Evolutionary conservation across 108 stramenopile species (phyloP).

Genomic region (Skeletonema menzelii): DNA sequence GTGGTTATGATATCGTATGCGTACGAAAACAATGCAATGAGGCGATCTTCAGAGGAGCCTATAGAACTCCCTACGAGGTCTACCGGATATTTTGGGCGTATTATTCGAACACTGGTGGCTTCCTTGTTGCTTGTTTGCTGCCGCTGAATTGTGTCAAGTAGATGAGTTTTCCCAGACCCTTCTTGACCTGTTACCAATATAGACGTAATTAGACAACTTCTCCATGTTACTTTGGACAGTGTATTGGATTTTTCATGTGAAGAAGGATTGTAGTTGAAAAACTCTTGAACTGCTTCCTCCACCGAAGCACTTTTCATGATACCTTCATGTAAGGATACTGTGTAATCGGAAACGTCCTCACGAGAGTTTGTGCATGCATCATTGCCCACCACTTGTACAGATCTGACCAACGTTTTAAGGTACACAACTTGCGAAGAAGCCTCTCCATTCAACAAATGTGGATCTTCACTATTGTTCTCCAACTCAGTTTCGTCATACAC

Average conservation of each 20-base stretch:
- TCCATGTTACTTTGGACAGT: not conserved
- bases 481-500: conserved; percentile 24
- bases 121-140: not conserved
- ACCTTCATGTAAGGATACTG: conserved; percentile 9
- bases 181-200: conserved; percentile 55
- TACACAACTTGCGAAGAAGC: conserved; percentile 1
- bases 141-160: conserved; percentile 56
- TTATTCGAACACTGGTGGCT: conserved; percentile 26
- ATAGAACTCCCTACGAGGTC: conserved; percentile 58
- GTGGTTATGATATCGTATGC: conserved; percentile 5
- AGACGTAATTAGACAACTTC: conserved; percentile 12
- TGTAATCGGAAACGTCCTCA: not conserved
- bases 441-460: conserved; percentile 11
- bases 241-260: not conserved
- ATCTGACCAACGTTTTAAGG: not conserved
- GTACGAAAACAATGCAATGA: conserved; percentile 61
- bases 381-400: not conserved
- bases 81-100: conserved; percentile 55
- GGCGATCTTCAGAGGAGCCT: conserved; percentile 67
- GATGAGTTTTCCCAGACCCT: conserved; percentile 75
- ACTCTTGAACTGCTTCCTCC: conserved; percentile 34
- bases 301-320: conserved; percentile 26
- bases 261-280: conserved; percentile 11
- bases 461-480: not conserved
- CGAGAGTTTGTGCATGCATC: not conserved